Evolutionary conservation across 1,284 basidiomycete species (phyloP).

Genomic region (Heterobasidion occidentale): DNA sequence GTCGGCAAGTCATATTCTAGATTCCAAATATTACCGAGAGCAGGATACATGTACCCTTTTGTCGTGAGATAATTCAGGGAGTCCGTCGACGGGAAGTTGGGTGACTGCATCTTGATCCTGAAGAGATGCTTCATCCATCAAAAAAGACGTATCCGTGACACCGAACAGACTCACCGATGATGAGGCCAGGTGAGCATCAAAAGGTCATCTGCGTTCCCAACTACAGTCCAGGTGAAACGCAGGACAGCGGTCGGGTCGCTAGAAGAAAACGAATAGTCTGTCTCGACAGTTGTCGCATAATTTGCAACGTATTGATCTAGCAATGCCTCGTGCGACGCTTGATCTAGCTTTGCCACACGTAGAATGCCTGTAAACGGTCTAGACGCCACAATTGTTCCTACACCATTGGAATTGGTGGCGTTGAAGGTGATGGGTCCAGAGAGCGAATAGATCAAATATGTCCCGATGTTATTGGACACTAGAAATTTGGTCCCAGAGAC

Average conservation of each 20-base stretch:
- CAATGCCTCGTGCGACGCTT: constrained; percentile 18
- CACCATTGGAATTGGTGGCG: constrained; percentile 9
- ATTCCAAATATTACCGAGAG: constrained; percentile 22
- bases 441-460: constrained; percentile 25
- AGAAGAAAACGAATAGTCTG: constrained; percentile 22
- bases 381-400: constrained; percentile 18
- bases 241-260: constrained; percentile 16
- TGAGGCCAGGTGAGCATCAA: constrained; percentile 28
- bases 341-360: constrained; percentile 28
- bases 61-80: constrained; percentile 24
- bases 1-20: constrained; percentile 22
- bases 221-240: constrained; percentile 24
- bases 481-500: constrained; percentile 20
- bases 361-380: constrained; percentile 30
- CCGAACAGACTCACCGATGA: constrained; percentile 18
- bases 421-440: constrained; percentile 20
- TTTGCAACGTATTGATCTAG: constrained; percentile 21
- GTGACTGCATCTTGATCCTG: constrained; percentile 17
- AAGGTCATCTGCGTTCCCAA: constrained; percentile 19
- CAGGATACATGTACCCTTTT: constrained; percentile 27
- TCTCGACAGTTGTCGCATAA: constrained; percentile 22
- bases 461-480: constrained; percentile 20
- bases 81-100: constrained; percentile 16
- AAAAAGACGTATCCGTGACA: not conserved
- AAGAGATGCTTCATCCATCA: not conserved